phyloP scores from a whole-genome alignment of 2,329 filamentous ascomycete genomes.

The Monosporascus sp. region DNA sequence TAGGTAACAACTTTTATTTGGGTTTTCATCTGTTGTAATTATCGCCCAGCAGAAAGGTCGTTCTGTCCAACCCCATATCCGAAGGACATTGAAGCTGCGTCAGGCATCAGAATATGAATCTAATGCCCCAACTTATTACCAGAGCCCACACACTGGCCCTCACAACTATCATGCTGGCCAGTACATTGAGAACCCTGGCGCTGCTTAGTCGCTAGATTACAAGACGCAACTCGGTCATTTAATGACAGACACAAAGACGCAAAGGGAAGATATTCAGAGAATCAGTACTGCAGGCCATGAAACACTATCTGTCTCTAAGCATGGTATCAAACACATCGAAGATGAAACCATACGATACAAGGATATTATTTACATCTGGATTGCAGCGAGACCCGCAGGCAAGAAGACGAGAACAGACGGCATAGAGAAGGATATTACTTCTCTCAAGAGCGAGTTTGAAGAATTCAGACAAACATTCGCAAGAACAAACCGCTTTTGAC shows the following conservation, averaged over 20 bases:
- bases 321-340: conserved; percentile 29
- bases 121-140: neutral
- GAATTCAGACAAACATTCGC: conserved; percentile 9
- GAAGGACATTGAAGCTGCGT: neutral
- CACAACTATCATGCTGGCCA: neutral
- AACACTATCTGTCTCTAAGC: conserved; percentile 32
- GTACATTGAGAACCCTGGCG: neutral
- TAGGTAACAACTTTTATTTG: conserved; percentile 31
- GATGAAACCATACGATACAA: conserved; percentile 28
- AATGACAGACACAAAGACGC: conserved; percentile 28
- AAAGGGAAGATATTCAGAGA: conserved; percentile 30
- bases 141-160: neutral
- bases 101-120: neutral
- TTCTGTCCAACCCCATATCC: neutral
- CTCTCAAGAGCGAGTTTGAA: conserved; percentile 20
- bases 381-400: conserved; percentile 20
- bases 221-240: conserved; percentile 22
- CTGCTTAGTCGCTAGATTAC: conserved; percentile 5
- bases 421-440: conserved; percentile 20
- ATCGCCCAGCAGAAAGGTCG: neutral
- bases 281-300: conserved; percentile 33
- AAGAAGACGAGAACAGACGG: conserved; percentile 1
- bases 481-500: conserved; percentile 1
- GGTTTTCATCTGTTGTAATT: neutral
- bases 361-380: conserved; percentile 19